These are phyloP conservation scores for Arachnomyces sp. DNA, from an alignment of 2,329 filamentous ascomycete species.

Conservation along the genomic window DNA sequence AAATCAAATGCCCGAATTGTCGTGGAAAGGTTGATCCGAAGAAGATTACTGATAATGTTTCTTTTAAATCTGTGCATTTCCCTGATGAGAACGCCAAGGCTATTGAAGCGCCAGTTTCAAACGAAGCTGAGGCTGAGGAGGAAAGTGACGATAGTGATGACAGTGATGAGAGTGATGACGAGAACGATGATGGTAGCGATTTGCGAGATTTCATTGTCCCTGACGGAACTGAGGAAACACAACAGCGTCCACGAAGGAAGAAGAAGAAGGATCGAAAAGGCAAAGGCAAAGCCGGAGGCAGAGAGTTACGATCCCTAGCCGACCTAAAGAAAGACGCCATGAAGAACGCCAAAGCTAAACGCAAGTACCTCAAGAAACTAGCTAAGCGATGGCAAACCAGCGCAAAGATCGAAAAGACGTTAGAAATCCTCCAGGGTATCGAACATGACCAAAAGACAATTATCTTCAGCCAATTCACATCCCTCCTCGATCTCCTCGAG, in stretches of 20 bases:
- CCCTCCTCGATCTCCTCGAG: conserved; percentile 68
- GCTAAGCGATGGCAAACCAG: conserved; percentile 63
- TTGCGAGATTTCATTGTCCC: conserved; percentile 50
- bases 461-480: conserved; percentile 75
- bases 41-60: conserved; percentile 63
- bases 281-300: conserved; percentile 39
- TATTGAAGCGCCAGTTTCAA: conserved; percentile 17
- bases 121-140: conserved; percentile 21
- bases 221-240: conserved; percentile 13
- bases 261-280: conserved; percentile 25
- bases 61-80: conserved; percentile 66
- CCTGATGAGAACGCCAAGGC: conserved; percentile 43
- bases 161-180: conserved; percentile 35
- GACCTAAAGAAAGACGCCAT: conserved; percentile 59
- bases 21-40: conserved; percentile 57
- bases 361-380: conserved; percentile 61
- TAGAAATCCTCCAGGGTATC: conserved; percentile 54
- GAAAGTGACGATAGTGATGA: conserved; percentile 23
- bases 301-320: conserved; percentile 47
- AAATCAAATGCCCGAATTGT: conserved; percentile 67
- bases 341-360: conserved; percentile 56
- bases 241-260: conserved; percentile 12
- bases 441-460: conserved; percentile 63
- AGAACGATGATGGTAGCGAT: conserved; percentile 19
- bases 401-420: conserved; percentile 62